These are phyloP conservation scores for Xylariaceae sp. DNA, from an alignment of 2,329 filamentous ascomycete genomes.

Conservation along the genomic window DNA sequence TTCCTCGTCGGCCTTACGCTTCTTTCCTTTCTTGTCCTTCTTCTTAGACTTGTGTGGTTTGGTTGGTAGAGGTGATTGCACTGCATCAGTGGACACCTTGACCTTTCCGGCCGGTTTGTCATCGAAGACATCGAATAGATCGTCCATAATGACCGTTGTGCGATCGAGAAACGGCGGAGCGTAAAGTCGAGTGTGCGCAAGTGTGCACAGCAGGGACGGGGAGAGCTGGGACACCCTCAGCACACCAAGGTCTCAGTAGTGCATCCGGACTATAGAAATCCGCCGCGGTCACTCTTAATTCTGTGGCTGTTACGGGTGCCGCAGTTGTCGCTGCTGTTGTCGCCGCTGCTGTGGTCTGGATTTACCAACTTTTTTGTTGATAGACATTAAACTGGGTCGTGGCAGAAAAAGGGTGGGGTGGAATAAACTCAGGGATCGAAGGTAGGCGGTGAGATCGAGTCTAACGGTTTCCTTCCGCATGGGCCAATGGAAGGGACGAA, in stretches of 20 bases:
- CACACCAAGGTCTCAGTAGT: too few relatives aligned
- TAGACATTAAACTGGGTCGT: conserved; percentile 12
- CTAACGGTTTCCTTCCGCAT: too few relatives aligned
- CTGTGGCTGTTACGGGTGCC: too few relatives aligned
- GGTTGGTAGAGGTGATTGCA: conserved; percentile 19
- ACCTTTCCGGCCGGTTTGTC: conserved; percentile 47
- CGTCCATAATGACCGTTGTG: too few relatives aligned
- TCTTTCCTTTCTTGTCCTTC: conserved; percentile 56
- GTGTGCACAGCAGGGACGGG: conserved; percentile 1
- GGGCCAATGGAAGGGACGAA: too few relatives aligned
- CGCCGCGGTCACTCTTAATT: too few relatives aligned
- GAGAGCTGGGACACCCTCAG: too few relatives aligned
- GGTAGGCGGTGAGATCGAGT: conserved; percentile 17
- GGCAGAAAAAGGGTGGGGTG: conserved; percentile 20
- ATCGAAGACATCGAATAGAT: conserved; percentile 77
- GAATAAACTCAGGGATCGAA: conserved; percentile 4
- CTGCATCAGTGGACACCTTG: conserved; percentile 23
- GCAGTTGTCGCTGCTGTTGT: too few relatives aligned
- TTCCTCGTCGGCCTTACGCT: conserved; percentile 76
- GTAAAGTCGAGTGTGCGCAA: background rate
- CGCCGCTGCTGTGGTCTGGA: too few relatives aligned
- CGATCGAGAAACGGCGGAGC: background rate
- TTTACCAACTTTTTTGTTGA: conserved; percentile 11
- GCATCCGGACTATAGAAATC: too few relatives aligned
- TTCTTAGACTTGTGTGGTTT: conserved; percentile 38